A percentile compares a stretch with the other conserved stretches of the same genome.
Conservation (phyloP, 1,139 yeast genomes). For the Candida tunisiensis region DNA sequence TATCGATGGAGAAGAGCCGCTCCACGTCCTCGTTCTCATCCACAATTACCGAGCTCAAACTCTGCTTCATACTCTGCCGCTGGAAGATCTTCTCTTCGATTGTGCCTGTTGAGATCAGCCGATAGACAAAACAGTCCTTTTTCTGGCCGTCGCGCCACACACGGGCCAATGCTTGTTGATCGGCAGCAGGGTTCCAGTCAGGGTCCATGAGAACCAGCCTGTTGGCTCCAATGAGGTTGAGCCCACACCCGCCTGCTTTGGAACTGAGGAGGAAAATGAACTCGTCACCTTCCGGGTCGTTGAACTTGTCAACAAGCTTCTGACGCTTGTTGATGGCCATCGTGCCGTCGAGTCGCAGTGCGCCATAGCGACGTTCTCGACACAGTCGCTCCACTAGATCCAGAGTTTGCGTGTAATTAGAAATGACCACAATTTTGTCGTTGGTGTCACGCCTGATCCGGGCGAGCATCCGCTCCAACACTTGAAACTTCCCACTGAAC, state of each 20-base stretch:
- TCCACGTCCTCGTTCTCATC: slow-evolving; percentile 96
- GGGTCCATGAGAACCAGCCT: slow-evolving; percentile 82
- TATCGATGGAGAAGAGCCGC: slow-evolving; percentile 72
- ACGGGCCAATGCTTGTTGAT: slow-evolving; percentile 94
- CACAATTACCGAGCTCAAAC: slow-evolving; percentile 87
- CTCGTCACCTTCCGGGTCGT: slow-evolving; percentile 78
- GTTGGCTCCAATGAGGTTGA: slow-evolving; percentile 91
- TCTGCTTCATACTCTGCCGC: slow-evolving; percentile 91
- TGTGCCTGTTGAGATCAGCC: slow-evolving; percentile 88
- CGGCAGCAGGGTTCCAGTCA: slow-evolving; percentile 99
- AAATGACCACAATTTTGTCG: slow-evolving; percentile 86
- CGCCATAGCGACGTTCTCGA: slow-evolving; percentile 54
- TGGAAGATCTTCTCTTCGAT: slow-evolving; percentile 95
- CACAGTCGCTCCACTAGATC: slow-evolving; percentile 85
- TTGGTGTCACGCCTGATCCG: slow-evolving; percentile 67
- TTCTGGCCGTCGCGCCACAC: slow-evolving; percentile 99
- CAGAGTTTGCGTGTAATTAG: slow-evolving; percentile 86
- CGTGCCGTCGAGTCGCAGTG: slow-evolving; percentile 81
- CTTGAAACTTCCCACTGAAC: slow-evolving; percentile 41
- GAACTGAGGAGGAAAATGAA: slow-evolving; percentile 81
- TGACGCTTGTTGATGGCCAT: slow-evolving; percentile 87
- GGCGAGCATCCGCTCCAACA: slow-evolving; percentile 52
- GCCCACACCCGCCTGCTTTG: slow-evolving; percentile 99
- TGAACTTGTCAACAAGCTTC: slow-evolving; percentile 77
- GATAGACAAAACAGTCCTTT: slow-evolving; percentile 87